phyloP scores from a whole-genome alignment of 768 basidiomycete genomes.

The Sporobolomyces phaffii region DNA sequence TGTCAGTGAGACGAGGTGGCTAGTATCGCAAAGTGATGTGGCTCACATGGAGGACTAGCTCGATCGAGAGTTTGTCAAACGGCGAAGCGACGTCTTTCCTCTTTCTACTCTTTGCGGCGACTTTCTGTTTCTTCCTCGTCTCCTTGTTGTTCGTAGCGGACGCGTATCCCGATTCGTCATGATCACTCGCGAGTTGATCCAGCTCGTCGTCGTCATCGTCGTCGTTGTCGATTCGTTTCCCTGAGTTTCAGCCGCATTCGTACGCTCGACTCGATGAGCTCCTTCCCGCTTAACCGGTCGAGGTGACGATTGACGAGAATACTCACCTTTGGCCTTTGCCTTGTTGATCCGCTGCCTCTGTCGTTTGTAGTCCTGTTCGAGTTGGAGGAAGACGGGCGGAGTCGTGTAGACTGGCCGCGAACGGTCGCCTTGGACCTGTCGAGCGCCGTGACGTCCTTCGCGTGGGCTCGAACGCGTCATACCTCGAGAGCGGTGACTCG shows the following conservation, averaged over 20 bases:
- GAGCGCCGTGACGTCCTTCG: too few relatives aligned
- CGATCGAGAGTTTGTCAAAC: neutral
- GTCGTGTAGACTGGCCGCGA: neutral
- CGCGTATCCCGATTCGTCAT: neutral
- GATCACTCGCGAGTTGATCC: constrained; percentile 2
- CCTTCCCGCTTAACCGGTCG: neutral
- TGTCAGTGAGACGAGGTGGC: too few relatives aligned
- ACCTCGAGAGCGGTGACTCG: too few relatives aligned
- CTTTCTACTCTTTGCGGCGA: neutral
- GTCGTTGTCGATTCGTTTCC: too few relatives aligned
- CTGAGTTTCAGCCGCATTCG: neutral
- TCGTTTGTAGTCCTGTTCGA: constrained; percentile 2
- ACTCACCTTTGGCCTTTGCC: neutral
- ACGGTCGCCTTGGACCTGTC: neutral
- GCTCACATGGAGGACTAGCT: neutral
- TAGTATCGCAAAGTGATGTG: neutral
- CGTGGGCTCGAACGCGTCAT: too few relatives aligned
- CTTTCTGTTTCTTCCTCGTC: neutral
- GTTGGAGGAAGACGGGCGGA: neutral
- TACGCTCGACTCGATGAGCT: neutral
- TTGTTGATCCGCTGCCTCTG: neutral
- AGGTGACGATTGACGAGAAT: neutral
- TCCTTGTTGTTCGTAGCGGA: neutral
- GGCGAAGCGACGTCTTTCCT: neutral
- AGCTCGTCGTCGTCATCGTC: neutral